A percentile compares a stretch with the other conserved stretches of the same genome.
These are phyloP conservation scores for Alternaria brassicicola DNA, from an alignment of 2,329 filamentous ascomycete species.

Conservation along the genomic window DNA sequence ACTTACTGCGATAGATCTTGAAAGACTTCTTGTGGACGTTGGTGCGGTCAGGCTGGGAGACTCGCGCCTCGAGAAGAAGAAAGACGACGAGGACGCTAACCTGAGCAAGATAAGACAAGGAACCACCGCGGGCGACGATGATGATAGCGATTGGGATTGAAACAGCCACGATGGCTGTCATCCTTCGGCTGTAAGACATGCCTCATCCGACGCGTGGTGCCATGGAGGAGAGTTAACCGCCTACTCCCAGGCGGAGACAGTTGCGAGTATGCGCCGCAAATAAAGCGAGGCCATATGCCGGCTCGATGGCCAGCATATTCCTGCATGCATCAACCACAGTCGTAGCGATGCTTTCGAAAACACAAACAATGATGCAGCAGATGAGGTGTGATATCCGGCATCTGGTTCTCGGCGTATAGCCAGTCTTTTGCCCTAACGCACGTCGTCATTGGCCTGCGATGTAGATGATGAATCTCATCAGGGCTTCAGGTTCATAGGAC, in stretches of 20 bases:
- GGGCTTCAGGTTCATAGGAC: too few relatives aligned
- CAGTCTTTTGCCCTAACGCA: background rate
- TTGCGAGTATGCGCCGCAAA: background rate
- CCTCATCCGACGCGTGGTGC: background rate
- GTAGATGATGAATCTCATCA: too few relatives aligned
- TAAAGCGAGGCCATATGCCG: background rate
- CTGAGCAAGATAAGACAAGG: conserved; percentile 57
- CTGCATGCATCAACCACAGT: background rate
- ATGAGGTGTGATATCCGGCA: background rate
- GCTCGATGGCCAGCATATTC: background rate
- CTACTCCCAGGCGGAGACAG: background rate
- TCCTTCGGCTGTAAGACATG: background rate
- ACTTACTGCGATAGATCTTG: conserved; percentile 63
- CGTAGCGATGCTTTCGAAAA: background rate
- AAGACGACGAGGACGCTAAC: conserved; percentile 61
- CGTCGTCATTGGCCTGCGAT: too few relatives aligned
- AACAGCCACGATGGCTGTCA: background rate
- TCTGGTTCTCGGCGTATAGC: too few relatives aligned
- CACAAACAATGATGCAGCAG: background rate
- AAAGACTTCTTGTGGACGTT: conserved; percentile 79
- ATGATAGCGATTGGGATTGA: conserved; percentile 68
- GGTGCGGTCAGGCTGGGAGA: conserved; percentile 82
- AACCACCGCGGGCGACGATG: conserved; percentile 51
- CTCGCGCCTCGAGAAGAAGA: conserved; percentile 69
- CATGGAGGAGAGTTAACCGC: background rate